Evolutionary conservation across 139 green algal genomes (phyloP), one percentile per base, ranked within the genome.

Genomic region (Penium margaritaceum): DNA sequence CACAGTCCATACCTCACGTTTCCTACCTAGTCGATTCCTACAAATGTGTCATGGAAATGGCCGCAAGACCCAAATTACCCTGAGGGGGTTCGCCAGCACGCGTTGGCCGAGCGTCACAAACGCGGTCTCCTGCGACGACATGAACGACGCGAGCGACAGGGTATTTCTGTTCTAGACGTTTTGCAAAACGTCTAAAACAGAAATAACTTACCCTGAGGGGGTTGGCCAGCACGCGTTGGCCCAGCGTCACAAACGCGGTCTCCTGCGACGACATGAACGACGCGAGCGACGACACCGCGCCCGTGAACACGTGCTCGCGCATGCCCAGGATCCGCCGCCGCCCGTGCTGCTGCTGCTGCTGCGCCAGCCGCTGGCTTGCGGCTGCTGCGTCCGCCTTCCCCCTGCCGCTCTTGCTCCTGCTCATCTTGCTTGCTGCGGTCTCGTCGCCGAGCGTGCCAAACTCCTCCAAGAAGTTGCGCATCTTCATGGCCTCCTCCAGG

Each of bases 401-500:
- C n/a, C n/a, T n/a, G n/a, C n/a, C n/a, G n/a, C n/a, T n/a, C n/a
- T n/a, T n/a, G n/a, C n/a, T n/a, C n/a, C n/a, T n/a, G n/a, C n/a
- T n/a, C n/a, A n/a, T n/a, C n/a, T n/a, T n/a, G n/a, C n/a, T n/a
- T n/a, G n/a, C n/a, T n/a, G n/a, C n/a, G n/a, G n/a, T n/a, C n/a
- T n/a, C n/a, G n/a, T n/a, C n/a, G n/a, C n/a, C n/a, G n/a, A n/a
- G n/a, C n/a, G n/a, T n/a, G n/a, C n/a, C n/a, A 32, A 90, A 87
- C 65, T 87, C 83, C 39, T 72, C 67, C 30, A 90, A 34, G 24
- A 89, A 66, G 79, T 89, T 89, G 36, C 87, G 77, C 74, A 93
- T 85, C 84, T 95, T 93, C 9, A 93, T 60, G 19, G 85, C 84
- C 82, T 95, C 90, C 3, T 77, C 82, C 61, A 95, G 70, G 81